These are phyloP conservation scores for Cryphonectria japonica DNA, from an alignment of 2,329 filamentous ascomycete species.

Conservation along the genomic window DNA sequence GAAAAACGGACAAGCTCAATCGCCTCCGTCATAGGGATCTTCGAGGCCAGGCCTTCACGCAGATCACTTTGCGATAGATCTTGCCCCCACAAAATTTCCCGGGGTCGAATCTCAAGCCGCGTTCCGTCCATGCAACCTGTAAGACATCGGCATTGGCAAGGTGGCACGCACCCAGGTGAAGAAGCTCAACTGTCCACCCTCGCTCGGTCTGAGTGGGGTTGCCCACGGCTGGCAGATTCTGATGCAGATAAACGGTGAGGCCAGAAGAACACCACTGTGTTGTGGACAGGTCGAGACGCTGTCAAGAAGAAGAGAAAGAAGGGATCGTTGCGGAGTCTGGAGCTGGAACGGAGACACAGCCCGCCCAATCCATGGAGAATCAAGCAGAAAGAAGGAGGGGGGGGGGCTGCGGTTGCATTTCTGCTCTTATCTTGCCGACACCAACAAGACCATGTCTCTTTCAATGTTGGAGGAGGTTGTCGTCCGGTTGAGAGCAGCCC, in stretches of 20 bases:
- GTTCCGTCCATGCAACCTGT: constrained; percentile 15
- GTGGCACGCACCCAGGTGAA: constrained; percentile 17
- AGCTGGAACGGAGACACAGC: not conserved
- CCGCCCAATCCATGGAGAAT: not conserved
- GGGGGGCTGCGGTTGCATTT: constrained; percentile 18
- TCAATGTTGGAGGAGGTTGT: not conserved
- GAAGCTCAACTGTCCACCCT: constrained; percentile 15
- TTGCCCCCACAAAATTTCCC: constrained; percentile 15
- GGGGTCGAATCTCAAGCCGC: constrained; percentile 5
- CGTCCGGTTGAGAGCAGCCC: not conserved
- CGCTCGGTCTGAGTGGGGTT: constrained; percentile 12
- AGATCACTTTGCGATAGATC: constrained; percentile 1
- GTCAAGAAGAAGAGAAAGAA: not conserved
- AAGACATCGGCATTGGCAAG: constrained; percentile 9
- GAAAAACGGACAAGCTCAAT: constrained; percentile 11
- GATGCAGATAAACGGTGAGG: not conserved
- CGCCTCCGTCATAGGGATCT: constrained; percentile 3
- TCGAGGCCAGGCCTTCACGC: constrained; percentile 15
- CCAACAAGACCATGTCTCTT: not conserved
- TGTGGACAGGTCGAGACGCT: not conserved
- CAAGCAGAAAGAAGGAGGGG: not conserved
- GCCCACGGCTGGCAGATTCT: not conserved
- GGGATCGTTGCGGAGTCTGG: not conserved
- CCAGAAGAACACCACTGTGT: not conserved
- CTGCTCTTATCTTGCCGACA: constrained; percentile 11